Evolutionary conservation across 345 rosid species (phyloP), one percentile per base, ranked within the genome.

Genomic region (Brassica carinata): DNA sequence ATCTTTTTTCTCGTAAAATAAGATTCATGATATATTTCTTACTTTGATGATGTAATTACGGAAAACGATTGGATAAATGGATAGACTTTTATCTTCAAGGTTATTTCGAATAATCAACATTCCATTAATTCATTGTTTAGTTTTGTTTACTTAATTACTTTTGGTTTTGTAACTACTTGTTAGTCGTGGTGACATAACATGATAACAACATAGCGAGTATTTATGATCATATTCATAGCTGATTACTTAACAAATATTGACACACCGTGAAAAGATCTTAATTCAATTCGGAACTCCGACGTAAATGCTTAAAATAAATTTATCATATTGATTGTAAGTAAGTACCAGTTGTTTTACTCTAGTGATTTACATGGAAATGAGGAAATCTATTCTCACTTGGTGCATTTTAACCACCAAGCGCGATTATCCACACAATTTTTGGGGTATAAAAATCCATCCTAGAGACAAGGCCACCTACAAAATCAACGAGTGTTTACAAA

Each of bases 391-490:
- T 33, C 45, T 65, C 45, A 30, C 26, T 65, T 5, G 10, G 36
- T 36, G 74, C 14, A 43, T 38, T 7, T 7, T 18, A 62, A 69
- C 57, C 38, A 63, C 18, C 38, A 3, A 17, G 18, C 18, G 18
- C 45, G 38, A 40, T 45, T 62, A 30, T 30, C 48, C 14, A 45
- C 38, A 19, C 5, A 38, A 43, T n/a, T 67, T 62, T 30, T 11
- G 38, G 59, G 6, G 74, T 33, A 27, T 27, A 27, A 74, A 14
- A 27, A 74, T 36, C 5, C 17, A 23, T 70, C 27, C 8, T 30
- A 33, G 36, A 62, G 72, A 80, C 79, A 80, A 74, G 10, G 57
- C 77, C 73, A 71, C 80, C 77, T 70, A 81, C 57, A 55, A 68
- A 67, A 73, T 73, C 74, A 74, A 6, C 53, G 26, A 65, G 61